A percentile compares a stretch with the other conserved stretches of the same genome.
phyloP scores from a whole-genome alignment of 345 rosid genomes.

The Cardamine resedifolia region DNA sequence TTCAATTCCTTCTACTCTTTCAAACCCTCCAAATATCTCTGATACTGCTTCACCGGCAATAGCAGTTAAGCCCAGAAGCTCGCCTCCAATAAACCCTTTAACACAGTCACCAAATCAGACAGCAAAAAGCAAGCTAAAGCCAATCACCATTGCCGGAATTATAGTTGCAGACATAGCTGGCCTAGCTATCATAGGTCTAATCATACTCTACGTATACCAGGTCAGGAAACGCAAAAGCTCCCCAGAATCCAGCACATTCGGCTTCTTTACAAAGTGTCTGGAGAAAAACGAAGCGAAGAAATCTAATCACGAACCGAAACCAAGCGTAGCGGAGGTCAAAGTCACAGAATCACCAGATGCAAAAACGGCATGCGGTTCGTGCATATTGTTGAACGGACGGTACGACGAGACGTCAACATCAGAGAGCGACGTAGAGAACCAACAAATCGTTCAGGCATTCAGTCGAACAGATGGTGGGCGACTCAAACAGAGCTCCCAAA shows the following conservation, averaged over 20 bases:
- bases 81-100: slow-evolving; percentile 40
- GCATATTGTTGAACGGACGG: slow-evolving; percentile 47
- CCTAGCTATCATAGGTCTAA: slow-evolving; percentile 52
- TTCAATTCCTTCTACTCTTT: slow-evolving; percentile 70
- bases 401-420: slow-evolving; percentile 46
- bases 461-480: slow-evolving; percentile 23
- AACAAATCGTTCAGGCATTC: slow-evolving; percentile 8
- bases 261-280: slow-evolving; percentile 34
- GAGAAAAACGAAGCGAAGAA: slow-evolving; percentile 26
- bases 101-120: slow-evolving; percentile 19
- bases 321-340: slow-evolving; percentile 25
- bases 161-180: slow-evolving; percentile 67
- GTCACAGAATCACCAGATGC: slow-evolving; percentile 31
- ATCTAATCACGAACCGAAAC: slow-evolving; percentile 25
- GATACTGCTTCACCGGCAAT: slow-evolving; percentile 73
- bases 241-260: slow-evolving; percentile 20
- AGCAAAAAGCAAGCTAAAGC: slow-evolving; percentile 53
- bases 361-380: slow-evolving; percentile 54
- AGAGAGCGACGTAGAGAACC: slow-evolving; percentile 58
- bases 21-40: slow-evolving; percentile 66
- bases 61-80: slow-evolving; percentile 77
- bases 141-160: slow-evolving; percentile 67
- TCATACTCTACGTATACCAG: slow-evolving; percentile 67
- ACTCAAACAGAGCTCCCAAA: slow-evolving; percentile 35
- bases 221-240: slow-evolving; percentile 50